phyloP scores from a whole-genome alignment of 306 rosid genomes.

The Cicer chorassanicum region DNA sequence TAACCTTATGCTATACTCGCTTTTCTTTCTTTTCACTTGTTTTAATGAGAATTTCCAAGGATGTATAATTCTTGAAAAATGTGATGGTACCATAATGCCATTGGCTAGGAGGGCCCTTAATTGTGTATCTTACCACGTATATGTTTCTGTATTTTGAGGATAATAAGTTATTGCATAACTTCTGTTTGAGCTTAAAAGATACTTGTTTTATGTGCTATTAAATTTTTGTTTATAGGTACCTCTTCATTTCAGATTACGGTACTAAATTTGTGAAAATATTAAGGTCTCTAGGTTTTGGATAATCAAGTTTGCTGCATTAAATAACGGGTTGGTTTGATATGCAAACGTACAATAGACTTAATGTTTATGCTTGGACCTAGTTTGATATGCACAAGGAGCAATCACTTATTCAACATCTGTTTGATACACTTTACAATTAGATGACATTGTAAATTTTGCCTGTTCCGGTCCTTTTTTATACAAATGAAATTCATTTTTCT shows the following conservation, averaged over 20 bases:
- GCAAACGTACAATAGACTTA: background rate
- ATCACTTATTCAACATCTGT: background rate
- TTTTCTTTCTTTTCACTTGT: background rate
- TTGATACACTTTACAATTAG: constrained; percentile 1
- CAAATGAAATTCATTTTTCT: background rate
- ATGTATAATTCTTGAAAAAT: background rate
- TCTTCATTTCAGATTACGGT: background rate
- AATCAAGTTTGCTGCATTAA: background rate
- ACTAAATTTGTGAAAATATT: background rate
- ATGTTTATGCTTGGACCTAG: background rate
- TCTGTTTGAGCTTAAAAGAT: background rate
- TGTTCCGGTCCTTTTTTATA: background rate
- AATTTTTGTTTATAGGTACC: background rate
- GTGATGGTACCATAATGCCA: background rate
- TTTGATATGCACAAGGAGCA: background rate
- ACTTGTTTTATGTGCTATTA: background rate
- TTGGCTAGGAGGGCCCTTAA: background rate
- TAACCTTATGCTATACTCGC: background rate
- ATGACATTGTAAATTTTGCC: background rate
- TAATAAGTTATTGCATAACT: background rate
- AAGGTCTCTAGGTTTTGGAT: background rate
- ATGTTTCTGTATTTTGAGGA: constrained; percentile 11
- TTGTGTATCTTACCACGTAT: background rate
- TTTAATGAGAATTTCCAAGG: background rate
- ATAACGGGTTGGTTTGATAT: background rate